A percentile compares a stretch with the other conserved stretches of the same genome.
Conservation (phyloP, 108 stramenopile genomes). For the Aurantiochytrium sp. region DNA sequence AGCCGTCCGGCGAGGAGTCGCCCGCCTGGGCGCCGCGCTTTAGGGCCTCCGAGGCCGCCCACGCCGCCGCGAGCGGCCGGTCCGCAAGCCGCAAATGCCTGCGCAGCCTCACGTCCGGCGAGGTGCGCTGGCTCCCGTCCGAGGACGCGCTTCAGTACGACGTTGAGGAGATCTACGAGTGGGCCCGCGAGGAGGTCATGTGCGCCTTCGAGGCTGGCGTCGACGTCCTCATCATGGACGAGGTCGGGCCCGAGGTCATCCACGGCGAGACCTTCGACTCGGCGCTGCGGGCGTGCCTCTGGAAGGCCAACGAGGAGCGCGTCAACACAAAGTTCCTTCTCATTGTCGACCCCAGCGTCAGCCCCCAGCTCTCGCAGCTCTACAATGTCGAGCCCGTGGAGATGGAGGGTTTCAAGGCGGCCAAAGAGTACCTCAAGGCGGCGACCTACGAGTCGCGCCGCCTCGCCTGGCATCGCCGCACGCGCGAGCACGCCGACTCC, state of each 20-base stretch:
- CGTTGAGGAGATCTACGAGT: background rate
- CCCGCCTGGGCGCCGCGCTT: background rate
- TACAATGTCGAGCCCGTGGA: background rate
- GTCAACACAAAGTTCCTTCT: background rate
- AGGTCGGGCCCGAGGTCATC: constrained; percentile 24
- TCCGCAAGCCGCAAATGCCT: background rate
- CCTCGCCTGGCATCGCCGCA: background rate
- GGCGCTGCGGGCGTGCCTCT: constrained; percentile 12
- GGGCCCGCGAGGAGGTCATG: constrained; percentile 30
- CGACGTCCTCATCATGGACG: constrained; percentile 22
- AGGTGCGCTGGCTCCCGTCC: background rate
- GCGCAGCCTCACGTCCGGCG: background rate
- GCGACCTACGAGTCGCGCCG: background rate
- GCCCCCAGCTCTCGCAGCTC: background rate
- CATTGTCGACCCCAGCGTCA: background rate
- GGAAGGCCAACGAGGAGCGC: background rate
- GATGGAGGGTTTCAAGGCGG: background rate
- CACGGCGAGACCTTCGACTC: constrained; percentile 7
- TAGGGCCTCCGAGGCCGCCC: background rate
- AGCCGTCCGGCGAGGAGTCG: background rate
- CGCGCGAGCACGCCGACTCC: background rate
- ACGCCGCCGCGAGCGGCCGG: background rate
- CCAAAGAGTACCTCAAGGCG: constrained; percentile 12
- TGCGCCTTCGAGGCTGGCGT: constrained; percentile 22
- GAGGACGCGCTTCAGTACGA: background rate